Base-by-base conservation (phyloP, 305 asterid genomes). In the Fraxinus greggii region DNA sequence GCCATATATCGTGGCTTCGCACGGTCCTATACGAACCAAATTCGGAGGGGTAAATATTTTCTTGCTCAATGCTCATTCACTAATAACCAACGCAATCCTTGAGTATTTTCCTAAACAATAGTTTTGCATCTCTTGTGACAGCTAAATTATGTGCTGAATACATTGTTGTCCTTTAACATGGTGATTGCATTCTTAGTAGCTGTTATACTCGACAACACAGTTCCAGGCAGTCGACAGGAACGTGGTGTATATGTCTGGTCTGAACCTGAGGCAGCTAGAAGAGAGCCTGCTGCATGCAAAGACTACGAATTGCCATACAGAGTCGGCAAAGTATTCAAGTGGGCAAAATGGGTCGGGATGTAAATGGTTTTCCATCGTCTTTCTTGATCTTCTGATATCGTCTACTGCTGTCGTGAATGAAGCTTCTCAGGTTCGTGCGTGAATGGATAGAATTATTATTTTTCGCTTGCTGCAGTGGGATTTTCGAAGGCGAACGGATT, bases 281-380 rank as follows among this genome's bases (percentile, higher is more conserved):
- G 98, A 72, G 99, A 97, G 67, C 97, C 99, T 38, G 94, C 97
- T 1, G 97, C 92, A 10, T 92, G 88, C 48, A 92, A 91, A 84
- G 99, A 94, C 90, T 97, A 97, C 0, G 93, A 80, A 86, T 86
- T 97, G 75, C 99, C 99, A 0, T 92, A 93, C 73, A 83, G 98
- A 86, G 98, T 94, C 7, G 97, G 97, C 70, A 91, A 83, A 84
- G 7, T 93, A 13, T 97, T 97, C 90, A 85, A 95, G 88, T 97
- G 99, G 99, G 98, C 94, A 35, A 97, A 92, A 84, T 97, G 99
- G 98, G 98, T 97, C 1, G 99, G 99, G 54, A 90, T 96, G 29
- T 93, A 87, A 86, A 78, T 3, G 83, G 51, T 33, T 73, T 75
- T 73, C 19, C 63, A n/a, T 40, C 83, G n/a, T 19, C 10, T 10